These are phyloP conservation scores for Breynia disticha DNA, from an alignment of 441 rosid species.

Conservation along the genomic window DNA sequence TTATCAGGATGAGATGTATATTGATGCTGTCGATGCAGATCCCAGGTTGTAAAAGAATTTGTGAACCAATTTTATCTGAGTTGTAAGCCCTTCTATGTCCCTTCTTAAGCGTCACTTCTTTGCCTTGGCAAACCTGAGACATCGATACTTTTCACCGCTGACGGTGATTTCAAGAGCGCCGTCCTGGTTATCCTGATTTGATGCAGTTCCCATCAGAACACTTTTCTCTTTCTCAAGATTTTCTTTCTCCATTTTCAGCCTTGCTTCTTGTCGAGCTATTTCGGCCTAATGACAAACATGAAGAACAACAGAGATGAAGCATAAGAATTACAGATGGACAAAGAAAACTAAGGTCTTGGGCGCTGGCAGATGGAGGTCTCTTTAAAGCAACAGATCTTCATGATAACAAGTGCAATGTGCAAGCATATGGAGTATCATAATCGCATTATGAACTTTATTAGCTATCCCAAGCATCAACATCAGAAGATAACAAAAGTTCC, in stretches of 20 bases:
- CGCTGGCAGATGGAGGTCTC: background rate
- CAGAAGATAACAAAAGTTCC: no score
- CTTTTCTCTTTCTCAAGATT: conserved; percentile 79
- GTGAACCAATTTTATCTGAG: no score
- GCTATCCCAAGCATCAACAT: no score
- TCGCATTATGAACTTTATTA: no score
- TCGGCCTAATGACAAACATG: conserved; percentile 42
- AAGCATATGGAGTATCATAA: no score
- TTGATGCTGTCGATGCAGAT: no score
- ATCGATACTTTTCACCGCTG: conserved; percentile 67
- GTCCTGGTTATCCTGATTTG: conserved; percentile 65
- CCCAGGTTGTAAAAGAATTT: no score
- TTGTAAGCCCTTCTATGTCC: conserved; percentile 22
- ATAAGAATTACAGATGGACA: background rate
- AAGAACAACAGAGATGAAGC: background rate
- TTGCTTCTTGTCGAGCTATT: conserved; percentile 70
- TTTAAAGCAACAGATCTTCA: background rate
- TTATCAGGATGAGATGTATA: no score
- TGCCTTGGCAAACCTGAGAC: conserved; percentile 71
- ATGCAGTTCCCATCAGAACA: conserved; percentile 73
- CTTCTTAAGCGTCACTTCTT: conserved; percentile 35
- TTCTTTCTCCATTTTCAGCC: conserved; percentile 72
- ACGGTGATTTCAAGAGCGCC: conserved; percentile 85
- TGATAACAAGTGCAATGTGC: background rate
- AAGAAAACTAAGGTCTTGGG: background rate